Base-by-base conservation (phyloP, 192 early-diverging fungal genomes). In the Allomyces macrogynus region DNA sequence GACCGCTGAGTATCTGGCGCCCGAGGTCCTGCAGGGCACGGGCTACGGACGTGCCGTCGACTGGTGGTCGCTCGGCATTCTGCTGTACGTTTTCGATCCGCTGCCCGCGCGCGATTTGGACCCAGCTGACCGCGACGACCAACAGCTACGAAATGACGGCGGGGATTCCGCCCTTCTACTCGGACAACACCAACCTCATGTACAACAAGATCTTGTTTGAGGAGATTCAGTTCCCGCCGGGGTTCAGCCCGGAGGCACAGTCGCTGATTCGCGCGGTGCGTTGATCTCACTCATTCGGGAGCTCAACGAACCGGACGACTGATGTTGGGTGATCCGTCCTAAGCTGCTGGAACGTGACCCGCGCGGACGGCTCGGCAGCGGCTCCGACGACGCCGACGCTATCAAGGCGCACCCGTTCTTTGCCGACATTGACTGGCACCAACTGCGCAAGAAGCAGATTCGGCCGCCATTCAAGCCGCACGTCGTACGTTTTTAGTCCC, bases 341-440 rank as follows among this genome's bases (percentile, higher is more conserved):
- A n/a, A 84, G 71, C 76, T 92, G 27, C 74, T 91, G 32, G 88
- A 87, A 60, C 80, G 89, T 23, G 90, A 91, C 68, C 87, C 89
- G 1, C 80, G 80, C 62, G 79, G 83, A 64, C 84, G 93, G 23
- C 76, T 93, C 66, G 93, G 93, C 63, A 84, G 83, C 77, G 84
- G 49, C 12, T 22, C 64, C 57, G 70, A 80, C 71, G 91, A 91
- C 23, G 84, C 93, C 18, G 78, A 88, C 27, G 89, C 91, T 63
- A 93, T 97, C 73, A 97, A 97, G 76, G 78, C 80, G n/a, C 94
- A 97, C 73, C 83, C 86, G 20, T 90, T 90, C 86, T 97, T 97
- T 81, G 80, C 84, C 40, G 82, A 85, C 24, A 89, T 95, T 43
- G 86, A 93, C 76, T 97, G 93, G 92, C 75, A 81, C 42, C 83